These are phyloP conservation scores for Dendrobium huoshanense DNA, from an alignment of 106 monocot species.

Conservation along the genomic window DNA sequence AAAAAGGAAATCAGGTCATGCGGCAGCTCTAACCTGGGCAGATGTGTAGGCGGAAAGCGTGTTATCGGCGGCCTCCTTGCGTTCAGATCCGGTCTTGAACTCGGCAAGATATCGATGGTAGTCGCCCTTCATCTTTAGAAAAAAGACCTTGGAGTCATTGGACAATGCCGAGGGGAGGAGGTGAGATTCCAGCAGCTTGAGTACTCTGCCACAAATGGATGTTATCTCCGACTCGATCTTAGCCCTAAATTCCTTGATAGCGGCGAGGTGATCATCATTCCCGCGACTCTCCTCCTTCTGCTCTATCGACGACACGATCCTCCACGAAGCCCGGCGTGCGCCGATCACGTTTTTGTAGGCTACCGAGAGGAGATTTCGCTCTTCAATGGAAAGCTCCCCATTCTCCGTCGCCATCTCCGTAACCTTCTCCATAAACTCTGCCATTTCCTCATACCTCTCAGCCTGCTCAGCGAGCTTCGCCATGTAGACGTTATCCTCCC, in stretches of 20 bases:
- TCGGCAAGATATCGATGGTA: conserved; percentile 44
- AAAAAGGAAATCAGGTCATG: no score
- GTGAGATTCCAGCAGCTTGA: conserved; percentile 30
- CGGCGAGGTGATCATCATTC: conserved; percentile 29
- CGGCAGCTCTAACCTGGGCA: conserved; percentile 17
- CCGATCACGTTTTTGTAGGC: conserved; percentile 43
- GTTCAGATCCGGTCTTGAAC: conserved; percentile 36
- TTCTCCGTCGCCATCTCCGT: conserved; percentile 23
- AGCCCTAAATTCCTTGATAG: conserved; percentile 35
- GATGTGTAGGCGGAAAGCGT: conserved; percentile 33
- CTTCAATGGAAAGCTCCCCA: conserved; percentile 30
- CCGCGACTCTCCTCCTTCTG: conserved; percentile 43
- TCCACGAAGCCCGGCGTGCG: conserved; percentile 36
- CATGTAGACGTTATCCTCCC: conserved; percentile 41
- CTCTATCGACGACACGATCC: conserved; percentile 37
- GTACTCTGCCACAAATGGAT: conserved; percentile 35
- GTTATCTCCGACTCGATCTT: conserved; percentile 37
- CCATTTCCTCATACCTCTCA: conserved; percentile 43
- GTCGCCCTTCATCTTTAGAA: conserved; percentile 45
- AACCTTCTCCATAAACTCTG: conserved; percentile 45
- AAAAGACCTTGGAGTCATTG: conserved; percentile 39
- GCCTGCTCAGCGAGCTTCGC: conserved; percentile 40
- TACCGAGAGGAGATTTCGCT: conserved; percentile 33
- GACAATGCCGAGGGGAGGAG: conserved; percentile 25
- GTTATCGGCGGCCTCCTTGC: conserved; percentile 35